phyloP scores from a whole-genome alignment of 768 basidiomycete species.

The Chiua virens region DNA sequence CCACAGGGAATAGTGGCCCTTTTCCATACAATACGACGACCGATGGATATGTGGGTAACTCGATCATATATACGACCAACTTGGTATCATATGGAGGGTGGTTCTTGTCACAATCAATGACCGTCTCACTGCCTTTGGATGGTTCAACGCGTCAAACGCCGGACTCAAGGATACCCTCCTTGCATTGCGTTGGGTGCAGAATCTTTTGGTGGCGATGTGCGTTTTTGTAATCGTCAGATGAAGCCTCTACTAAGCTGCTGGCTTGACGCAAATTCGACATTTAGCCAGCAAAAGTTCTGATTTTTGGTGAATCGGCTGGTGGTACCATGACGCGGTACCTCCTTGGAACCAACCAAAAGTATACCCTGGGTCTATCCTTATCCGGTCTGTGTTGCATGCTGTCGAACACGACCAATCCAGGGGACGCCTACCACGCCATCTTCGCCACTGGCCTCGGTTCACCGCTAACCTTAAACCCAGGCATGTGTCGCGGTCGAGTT shows the following conservation, averaged over 20 bases:
- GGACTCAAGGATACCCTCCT: constrained; percentile 31
- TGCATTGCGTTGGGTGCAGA: constrained; percentile 38
- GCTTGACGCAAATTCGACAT: neutral
- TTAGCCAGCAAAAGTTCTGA: constrained; percentile 14
- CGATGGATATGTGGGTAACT: constrained; percentile 17
- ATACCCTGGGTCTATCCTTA: constrained; percentile 11
- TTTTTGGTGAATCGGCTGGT: constrained; percentile 23
- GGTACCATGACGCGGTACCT: constrained; percentile 18
- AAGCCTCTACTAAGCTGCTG: no score
- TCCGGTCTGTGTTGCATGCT: neutral
- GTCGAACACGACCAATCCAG: constrained; percentile 17
- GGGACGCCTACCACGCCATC: constrained; percentile 10
- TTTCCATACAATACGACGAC: constrained; percentile 23
- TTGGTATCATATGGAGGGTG: constrained; percentile 25
- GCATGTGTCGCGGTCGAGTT: constrained; percentile 11
- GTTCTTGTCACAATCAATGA: constrained; percentile 26
- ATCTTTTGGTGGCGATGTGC: constrained; percentile 38
- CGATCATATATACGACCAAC: constrained; percentile 23
- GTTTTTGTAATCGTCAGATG: neutral
- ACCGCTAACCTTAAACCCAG: constrained; percentile 13
- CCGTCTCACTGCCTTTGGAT: constrained; percentile 20
- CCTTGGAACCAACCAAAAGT: constrained; percentile 13
- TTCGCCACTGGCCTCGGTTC: constrained; percentile 10
- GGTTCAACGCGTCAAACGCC: constrained; percentile 26
- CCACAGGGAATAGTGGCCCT: constrained; percentile 14